Evolutionary conservation across 2,329 filamentous ascomycete genomes (phyloP), one percentile per base, ranked within the genome.

Genomic region (Cylindrodendrum hubeiense): DNA sequence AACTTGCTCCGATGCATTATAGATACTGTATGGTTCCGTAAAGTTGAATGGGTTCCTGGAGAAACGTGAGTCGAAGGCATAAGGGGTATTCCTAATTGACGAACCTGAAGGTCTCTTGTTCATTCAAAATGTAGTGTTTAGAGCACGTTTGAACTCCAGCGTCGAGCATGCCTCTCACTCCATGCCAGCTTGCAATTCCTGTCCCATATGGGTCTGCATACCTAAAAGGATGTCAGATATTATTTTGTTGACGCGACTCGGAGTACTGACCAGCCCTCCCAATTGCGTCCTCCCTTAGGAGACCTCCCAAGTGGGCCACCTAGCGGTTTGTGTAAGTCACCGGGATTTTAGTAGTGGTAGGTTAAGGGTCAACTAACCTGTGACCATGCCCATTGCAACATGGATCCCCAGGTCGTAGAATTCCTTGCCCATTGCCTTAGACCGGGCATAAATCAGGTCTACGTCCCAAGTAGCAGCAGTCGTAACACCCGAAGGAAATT

Each of bases 121-220:
- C 83, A 68, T 85, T 85, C 59, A 74, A 83, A 3, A 85, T 75
- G 60, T 84, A 83, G 64, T 85, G 83, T 71, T 85, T 85, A 69
- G 84, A 79, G 13, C 82, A 84, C 8, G 83, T 83, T 81, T 85
- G 85, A 68, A 87, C 81, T 19, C 83, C 81, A 72, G 85, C 79
- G 52, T 81, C 81, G 72, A 87, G 85, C 19, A 87, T 86, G 4
- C 93, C 94, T 60, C 85, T 88, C 74, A 97, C 92, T 0, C 92
- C 95, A 78, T 93, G 84, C 8, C 90, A 90, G 5, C 91, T 91
- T 10, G 91, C 93, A 53, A 96, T 84, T 17, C 91, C 94, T 78
- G 95, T 92, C 0, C 97, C 84, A 52, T 96, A 94, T 0, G 94
- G 94, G 75, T 97, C 94, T 0, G 91, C 84, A 1, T 93, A 93